Evolutionary conservation across 179 eudicot species (phyloP), one percentile per base, ranked within the genome.

Genomic region (Corrigiola litoralis): DNA sequence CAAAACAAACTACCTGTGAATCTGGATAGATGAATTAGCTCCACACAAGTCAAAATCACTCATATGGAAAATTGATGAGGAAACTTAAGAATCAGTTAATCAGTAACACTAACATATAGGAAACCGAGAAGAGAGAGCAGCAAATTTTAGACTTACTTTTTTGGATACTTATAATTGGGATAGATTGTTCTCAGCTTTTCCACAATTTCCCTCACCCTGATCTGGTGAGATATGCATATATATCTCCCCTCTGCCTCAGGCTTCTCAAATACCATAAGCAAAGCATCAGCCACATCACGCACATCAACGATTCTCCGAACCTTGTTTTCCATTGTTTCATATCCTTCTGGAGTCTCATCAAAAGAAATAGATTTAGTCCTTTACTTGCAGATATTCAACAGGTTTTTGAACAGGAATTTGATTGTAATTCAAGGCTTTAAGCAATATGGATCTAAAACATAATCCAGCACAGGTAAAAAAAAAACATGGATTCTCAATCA

Each of bases 221-320:
- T 54, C 21, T 10, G 58, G 70, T 86, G 84, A 29, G 89, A 53
- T 2, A 83, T 68, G 77, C 97, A 94, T 63, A 88, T 66, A 69
- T 90, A 87, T 71, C 99, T 81, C 54, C 99, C 97, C 44, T 79
- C 72, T 29, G 97, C 85, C 68, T 94, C 85, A 10, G 91, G 88
- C 77, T 75, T 84, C 82, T 94, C 91, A 70, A 78, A 87, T 24
- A 73, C 82, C 73, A 90, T 57, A 24, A 83, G 66, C 63, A 90
- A 63, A 29, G 94, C 94, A 68, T 81, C 87, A 41, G 79, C 91
- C 48, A 86, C 75, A 81, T 94, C 97, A 16, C 99, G 95, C 48
- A 84, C 99, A 62, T 94, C 99, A 53, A 94, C 85, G n/a, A 87
- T 66, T 66, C 21, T 16, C 49, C 82, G 61, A 28, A 44, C 10